Evolutionary conservation across 441 rosid genomes (phyloP).

Genomic region (Pelargonium myrrhifolium): DNA sequence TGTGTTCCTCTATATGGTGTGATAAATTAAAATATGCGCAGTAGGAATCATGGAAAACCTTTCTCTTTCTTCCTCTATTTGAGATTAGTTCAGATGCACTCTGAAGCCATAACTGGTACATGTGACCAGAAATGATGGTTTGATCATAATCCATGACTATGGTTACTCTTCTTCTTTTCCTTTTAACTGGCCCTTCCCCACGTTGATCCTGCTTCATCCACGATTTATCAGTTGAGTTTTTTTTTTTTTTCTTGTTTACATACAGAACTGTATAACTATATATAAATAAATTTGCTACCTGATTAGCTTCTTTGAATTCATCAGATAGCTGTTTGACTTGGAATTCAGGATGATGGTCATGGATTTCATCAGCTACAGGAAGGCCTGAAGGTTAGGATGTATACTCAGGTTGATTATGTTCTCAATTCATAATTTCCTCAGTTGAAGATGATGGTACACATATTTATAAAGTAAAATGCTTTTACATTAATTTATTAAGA

Average conservation of each 20-base stretch:
- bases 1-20: neutral
- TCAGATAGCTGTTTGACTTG: slow-evolving; percentile 27
- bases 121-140: slow-evolving; percentile 53
- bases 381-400: slow-evolving; percentile 7
- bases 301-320: slow-evolving; percentile 32
- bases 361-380: slow-evolving; percentile 39
- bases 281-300: slow-evolving; percentile 33
- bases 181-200: slow-evolving; percentile 35
- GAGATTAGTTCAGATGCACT: slow-evolving; percentile 48
- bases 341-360: slow-evolving; percentile 35
- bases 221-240: slow-evolving; percentile 18
- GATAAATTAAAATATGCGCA: slow-evolving; percentile 4
- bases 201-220: slow-evolving; percentile 39
- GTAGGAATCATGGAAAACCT: slow-evolving; percentile 28
- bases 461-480: neutral
- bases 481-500: neutral
- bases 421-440: neutral
- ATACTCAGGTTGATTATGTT: neutral
- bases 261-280: neutral
- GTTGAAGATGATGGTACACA: neutral
- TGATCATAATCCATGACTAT: slow-evolving; percentile 57
- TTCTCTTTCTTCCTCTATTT: slow-evolving; percentile 53
- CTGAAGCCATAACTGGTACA: slow-evolving; percentile 78
- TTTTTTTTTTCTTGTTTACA: neutral
- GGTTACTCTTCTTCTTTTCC: slow-evolving; percentile 38